Conservation (phyloP, 208 protist species). For the Trypanosoma platydactyli region DNA sequence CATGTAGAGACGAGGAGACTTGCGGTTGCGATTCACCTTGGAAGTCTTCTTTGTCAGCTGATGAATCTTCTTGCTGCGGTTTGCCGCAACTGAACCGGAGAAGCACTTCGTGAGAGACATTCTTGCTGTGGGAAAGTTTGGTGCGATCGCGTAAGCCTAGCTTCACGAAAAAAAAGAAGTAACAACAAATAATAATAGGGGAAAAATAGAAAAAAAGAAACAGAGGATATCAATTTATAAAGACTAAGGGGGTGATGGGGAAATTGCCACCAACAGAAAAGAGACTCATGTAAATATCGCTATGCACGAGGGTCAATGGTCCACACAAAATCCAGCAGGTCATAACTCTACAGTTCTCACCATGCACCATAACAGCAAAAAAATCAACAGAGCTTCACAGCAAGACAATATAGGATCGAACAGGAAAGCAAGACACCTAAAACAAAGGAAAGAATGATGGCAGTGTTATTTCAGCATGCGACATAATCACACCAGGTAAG, state of each 20-base stretch:
- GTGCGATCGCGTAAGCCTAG: constrained; percentile 29
- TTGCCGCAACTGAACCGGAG: constrained; percentile 45
- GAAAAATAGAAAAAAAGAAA: constrained; percentile 28
- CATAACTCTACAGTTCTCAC: neutral
- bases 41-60: constrained; percentile 87
- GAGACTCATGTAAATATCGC: too few species aligned
- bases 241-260: too few species aligned
- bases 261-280: neutral
- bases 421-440: constrained; percentile 5
- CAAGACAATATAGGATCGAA: neutral
- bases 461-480: neutral
- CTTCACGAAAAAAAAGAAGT: constrained; percentile 25
- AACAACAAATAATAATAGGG: constrained; percentile 14
- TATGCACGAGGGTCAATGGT: too few species aligned
- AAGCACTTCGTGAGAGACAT: constrained; percentile 29
- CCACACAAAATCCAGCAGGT: too few species aligned
- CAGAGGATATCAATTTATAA: neutral
- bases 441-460: neutral
- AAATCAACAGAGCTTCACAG: neutral
- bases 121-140: constrained; percentile 14
- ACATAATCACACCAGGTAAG: neutral
- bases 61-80: constrained; percentile 91
- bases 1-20: constrained; percentile 91
- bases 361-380: neutral
- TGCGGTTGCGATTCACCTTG: constrained; percentile 84